Base-by-base conservation (phyloP, 768 basidiomycete species). In the Mycena capillaripes region DNA sequence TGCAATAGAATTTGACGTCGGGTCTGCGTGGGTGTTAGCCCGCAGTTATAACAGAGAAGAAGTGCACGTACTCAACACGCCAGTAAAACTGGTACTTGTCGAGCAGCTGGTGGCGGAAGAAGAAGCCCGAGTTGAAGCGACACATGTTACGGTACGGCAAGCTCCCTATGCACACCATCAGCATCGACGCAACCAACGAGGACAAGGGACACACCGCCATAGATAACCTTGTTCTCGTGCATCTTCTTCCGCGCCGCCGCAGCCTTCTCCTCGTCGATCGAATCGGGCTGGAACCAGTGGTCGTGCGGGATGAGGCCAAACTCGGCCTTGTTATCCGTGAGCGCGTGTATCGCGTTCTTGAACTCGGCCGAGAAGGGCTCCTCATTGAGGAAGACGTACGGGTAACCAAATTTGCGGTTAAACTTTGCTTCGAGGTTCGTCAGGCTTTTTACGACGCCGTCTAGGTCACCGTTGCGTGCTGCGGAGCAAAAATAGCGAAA, bases 321-420 rank as follows among this genome's bases (percentile, higher is more conserved):
- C 65, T 83, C 86, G 76, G 80, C 67, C 14, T 75, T 77, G 2
- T 77, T 77, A 27, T 62, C 44, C 34, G 75, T 84, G 44, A 81
- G 75, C 32, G 71, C 75, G 53, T 66, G 58, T n/a, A 82, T 70
- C 58, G 78, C 90, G 89, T 83, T 83, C 78, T 92, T 94, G 82
- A 97, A 97, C 21, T 89, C 88, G 1, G 92, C 90, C 17, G 88
- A 84, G 81, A 97, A 97, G 0, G 90, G 89, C 72, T 89, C 89
- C 58, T 98, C 96, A 79, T 97, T 97, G 70, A 98, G 84, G 82
- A 98, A 93, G 29, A 96, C 92, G 81, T 94, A 98, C 5, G 95
- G 95, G 77, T 98, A 97, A 25, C 88, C 86, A 75, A 89, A 93
- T 71, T 86, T 88, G 52, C 85, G 83, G 82, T 98, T 98, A 84